Evolutionary conservation across 352 stramenopile genomes (phyloP).

Genomic region (Phytophthora hybrid): DNA sequence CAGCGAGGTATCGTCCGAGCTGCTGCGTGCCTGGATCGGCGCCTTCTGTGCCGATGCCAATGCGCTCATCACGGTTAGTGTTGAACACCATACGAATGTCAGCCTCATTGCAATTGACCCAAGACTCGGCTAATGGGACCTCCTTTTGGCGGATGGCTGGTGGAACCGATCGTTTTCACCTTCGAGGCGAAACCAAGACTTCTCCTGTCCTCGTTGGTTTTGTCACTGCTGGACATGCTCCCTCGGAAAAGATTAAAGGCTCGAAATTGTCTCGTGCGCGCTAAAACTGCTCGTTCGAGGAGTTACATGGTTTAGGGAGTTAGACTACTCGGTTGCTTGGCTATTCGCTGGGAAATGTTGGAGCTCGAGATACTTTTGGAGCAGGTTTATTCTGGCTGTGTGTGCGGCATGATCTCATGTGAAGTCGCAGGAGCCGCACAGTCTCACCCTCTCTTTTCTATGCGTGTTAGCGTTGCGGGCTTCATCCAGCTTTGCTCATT

Average conservation of each 20-base stretch:
- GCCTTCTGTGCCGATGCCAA: constrained; percentile 19
- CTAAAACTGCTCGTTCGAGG: too few species aligned
- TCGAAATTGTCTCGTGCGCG: background rate
- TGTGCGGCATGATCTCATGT: background rate
- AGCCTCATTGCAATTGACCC: too few species aligned
- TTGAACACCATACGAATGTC: too few species aligned
- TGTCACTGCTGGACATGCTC: too few species aligned
- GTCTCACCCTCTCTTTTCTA: background rate
- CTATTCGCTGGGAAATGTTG: too few species aligned
- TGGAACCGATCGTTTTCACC: background rate
- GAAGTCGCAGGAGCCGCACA: background rate
- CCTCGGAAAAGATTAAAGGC: background rate
- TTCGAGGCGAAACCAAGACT: background rate
- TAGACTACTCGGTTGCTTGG: too few species aligned
- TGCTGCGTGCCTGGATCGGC: constrained; percentile 32
- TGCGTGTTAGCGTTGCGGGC: background rate
- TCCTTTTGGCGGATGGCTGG: background rate
- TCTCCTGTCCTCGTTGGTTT: background rate
- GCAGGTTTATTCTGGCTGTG: too few species aligned
- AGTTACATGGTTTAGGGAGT: too few species aligned
- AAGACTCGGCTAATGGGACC: too few species aligned
- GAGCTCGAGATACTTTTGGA: too few species aligned
- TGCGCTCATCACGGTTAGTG: too few species aligned
- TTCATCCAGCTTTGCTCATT: background rate
- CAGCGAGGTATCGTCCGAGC: constrained; percentile 30